phyloP scores from a whole-genome alignment of 2,329 filamentous ascomycete species.

The Fragosphaeria purpurea region DNA sequence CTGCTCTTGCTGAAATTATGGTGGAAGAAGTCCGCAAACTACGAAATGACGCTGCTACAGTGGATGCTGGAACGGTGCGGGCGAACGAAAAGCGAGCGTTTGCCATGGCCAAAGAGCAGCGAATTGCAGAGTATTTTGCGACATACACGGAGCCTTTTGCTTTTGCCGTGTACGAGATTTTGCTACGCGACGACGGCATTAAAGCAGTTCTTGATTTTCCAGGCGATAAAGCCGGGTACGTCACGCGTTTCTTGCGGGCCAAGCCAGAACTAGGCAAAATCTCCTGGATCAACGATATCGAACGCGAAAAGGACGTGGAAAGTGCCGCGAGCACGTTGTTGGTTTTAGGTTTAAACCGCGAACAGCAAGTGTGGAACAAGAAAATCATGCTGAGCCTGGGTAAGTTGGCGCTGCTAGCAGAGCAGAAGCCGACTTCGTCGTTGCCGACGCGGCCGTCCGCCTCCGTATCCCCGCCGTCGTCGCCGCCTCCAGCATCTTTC shows the following conservation, averaged over 20 bases:
- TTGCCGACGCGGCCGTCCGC: constrained; percentile 13
- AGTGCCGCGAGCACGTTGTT: constrained; percentile 63
- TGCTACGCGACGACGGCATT: constrained; percentile 58
- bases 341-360: constrained; percentile 57
- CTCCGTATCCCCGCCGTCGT: constrained; percentile 1
- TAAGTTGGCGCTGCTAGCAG: constrained; percentile 68
- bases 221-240: constrained; percentile 55
- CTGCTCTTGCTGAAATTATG: constrained; percentile 46
- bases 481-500: background rate
- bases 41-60: constrained; percentile 24
- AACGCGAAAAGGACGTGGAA: constrained; percentile 63
- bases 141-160: constrained; percentile 57
- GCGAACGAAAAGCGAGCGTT: constrained; percentile 31
- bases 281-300: constrained; percentile 90
- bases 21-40: constrained; percentile 40
- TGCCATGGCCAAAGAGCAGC: constrained; percentile 36
- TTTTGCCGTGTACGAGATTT: constrained; percentile 68
- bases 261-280: constrained; percentile 65
- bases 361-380: constrained; percentile 82
- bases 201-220: constrained; percentile 61
- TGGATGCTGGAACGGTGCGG: constrained; percentile 24
- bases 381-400: constrained; percentile 85
- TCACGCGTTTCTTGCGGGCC: constrained; percentile 70
- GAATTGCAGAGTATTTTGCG: constrained; percentile 46
- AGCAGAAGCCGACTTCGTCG: constrained; percentile 25